Evolutionary conservation across 768 basidiomycete genomes (phyloP).

Genomic region (Russula sp.): DNA sequence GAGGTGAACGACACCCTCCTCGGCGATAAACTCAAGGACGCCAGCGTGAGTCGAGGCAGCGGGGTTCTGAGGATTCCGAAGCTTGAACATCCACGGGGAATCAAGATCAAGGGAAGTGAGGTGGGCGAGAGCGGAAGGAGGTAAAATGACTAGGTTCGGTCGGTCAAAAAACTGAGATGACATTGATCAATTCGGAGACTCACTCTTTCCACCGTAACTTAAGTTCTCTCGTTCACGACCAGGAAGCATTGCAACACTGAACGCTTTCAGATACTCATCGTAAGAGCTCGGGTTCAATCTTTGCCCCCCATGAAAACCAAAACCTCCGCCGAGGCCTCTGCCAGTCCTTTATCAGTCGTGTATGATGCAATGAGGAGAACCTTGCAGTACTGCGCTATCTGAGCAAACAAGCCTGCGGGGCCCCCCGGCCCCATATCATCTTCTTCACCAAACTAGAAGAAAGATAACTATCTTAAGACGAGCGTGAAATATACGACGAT

Average conservation of each 20-base stretch:
- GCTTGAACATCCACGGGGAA: slow-evolving; percentile 92
- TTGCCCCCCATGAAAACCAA: slow-evolving; percentile 37
- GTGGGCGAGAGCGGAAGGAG: slow-evolving; percentile 86
- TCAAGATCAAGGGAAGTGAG: slow-evolving; percentile 84
- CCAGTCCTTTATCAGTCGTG: slow-evolving; percentile 12
- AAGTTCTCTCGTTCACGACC: slow-evolving; percentile 83
- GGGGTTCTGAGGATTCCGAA: slow-evolving; percentile 82
- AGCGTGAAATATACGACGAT: background rate
- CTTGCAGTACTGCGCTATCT: slow-evolving; percentile 50
- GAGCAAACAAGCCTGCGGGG: slow-evolving; percentile 55
- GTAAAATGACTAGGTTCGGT: slow-evolving; percentile 78
- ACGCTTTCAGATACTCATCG: slow-evolving; percentile 90
- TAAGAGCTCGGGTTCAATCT: slow-evolving; percentile 64
- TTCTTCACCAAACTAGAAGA: slow-evolving; percentile 15
- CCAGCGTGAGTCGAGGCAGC: slow-evolving; percentile 90
- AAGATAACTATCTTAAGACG: background rate
- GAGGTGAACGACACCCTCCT: slow-evolving; percentile 91
- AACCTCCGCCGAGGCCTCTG: slow-evolving; percentile 50
- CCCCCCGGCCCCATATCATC: slow-evolving; percentile 32
- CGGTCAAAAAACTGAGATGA: slow-evolving; percentile 10
- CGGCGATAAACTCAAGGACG: slow-evolving; percentile 97
- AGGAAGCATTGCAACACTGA: slow-evolving; percentile 90
- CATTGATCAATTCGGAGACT: slow-evolving; percentile 33
- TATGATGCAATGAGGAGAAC: background rate
- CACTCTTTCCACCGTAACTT: slow-evolving; percentile 96